Base-by-base conservation (phyloP, 2,329 filamentous ascomycete species). In the Colletotrichum sp. region DNA sequence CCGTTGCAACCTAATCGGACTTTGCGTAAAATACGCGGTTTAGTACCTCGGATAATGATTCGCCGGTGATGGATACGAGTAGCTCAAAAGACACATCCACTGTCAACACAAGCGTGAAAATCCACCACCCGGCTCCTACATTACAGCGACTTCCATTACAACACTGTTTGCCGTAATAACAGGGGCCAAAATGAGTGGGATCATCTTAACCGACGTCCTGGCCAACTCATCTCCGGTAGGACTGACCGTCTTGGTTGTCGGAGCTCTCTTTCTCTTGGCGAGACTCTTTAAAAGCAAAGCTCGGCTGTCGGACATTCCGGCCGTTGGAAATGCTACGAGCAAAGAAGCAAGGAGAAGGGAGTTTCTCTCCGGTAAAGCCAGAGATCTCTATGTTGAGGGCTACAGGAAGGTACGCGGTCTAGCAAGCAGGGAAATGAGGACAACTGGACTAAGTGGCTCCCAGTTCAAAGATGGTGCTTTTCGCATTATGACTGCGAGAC, bases 391-490 rank as follows among this genome's bases (percentile, higher is more conserved):
- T 15, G 10, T 65, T 2, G 62, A 65, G 16, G 36, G 62, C 13
- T 49, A 65, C 9, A 65, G 3, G 8, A 65, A 49, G 62, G 62
- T 65, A 12, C 21, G 36, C 1, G 7, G 9, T 28, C 4, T 1
- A 6, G 13, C n/a, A 0, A 59, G n/a, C 13, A 16, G 24, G 12
- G 16, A 28, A 16, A 28, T 28, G 24, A 28, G 6, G 0, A 2
- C 15, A 28, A 1, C 21, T 4, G 1, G 55, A 4, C 24, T 59
- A 59, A 26, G 15, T 18, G 0, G 3, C 24, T 59, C 2, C 5
- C 59, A 83, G 82, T 83, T 82, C 77, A 82, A 81, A 44, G 64
- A 81, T 30, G 69, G 78, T 24, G 55, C 82, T 21, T 84, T 81
- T 64, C 72, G 79, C 21, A 75, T 84, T n/a, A 79, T 80, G 6